Base-by-base conservation (phyloP, 2,329 filamentous ascomycete genomes). In the Penicillium brasilianum region DNA sequence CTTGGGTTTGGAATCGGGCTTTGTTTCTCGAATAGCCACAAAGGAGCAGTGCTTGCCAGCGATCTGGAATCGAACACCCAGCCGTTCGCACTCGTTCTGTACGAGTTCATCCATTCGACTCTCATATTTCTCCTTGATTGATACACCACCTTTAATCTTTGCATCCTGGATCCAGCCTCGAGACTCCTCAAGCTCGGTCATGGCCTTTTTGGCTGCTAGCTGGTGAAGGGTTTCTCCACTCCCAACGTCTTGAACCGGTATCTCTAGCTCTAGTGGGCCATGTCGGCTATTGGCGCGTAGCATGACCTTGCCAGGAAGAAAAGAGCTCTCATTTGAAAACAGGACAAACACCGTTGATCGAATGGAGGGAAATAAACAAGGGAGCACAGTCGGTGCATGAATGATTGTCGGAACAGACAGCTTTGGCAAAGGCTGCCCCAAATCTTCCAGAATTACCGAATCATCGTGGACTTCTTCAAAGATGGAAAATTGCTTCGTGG, bases 171-270 rank as follows among this genome's bases (percentile, higher is more conserved):
- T 62, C 60, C 62, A 65, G 36, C 62, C 60, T 28, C 37, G 55
- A 8, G 53, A 54, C 43, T 62, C 57, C 28, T 65, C 62, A 16
- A 65, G 57, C 16, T 65, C 62, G 8, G 52, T 48, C 9, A 58
- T 44, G 4, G 37, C n/a, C 16, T 52, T 57, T 32, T 63, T 63
- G 22, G 55, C 58, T 14, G 58, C 61, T 10, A 63, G 51, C 25
- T 61, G 58, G 53, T 60, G 57, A 41, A 63, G 25, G 1, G 51
- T 58, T 36, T 63, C 49, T 1, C 48, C 25, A 20, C n/a, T 18
- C 2, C 48, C 48, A 30, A 50, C 6, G 20, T 20, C 32, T 16
- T 32, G 48, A 18, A 50, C 48, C 2, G 48, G 16, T 7, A 50
- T 50, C 32, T 50, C 48, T n/a, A 50, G 11, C 32, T 50, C 48